phyloP scores from a whole-genome alignment of 2,329 filamentous ascomycete species.

The Phialophora macrospora region DNA sequence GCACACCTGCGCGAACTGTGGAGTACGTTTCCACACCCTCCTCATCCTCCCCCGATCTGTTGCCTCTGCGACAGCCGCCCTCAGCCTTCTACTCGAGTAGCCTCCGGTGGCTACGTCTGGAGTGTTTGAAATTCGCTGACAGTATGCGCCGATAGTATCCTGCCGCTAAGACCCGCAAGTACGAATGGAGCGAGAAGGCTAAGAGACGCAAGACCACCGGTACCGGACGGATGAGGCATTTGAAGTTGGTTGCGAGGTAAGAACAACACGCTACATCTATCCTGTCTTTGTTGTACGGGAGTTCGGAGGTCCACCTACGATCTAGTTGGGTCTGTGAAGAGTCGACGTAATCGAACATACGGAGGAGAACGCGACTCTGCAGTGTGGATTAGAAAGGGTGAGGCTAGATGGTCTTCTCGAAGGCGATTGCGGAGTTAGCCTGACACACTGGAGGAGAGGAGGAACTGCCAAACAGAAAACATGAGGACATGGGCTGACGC shows the following conservation, averaged over 20 bases:
- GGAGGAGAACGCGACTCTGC: background rate
- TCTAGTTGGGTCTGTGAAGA: background rate
- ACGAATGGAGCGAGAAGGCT: constrained; percentile 99
- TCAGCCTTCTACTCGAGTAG: background rate
- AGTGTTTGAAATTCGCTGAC: constrained; percentile 18
- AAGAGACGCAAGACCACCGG: constrained; percentile 99
- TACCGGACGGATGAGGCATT: constrained; percentile 92
- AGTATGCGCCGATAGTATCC: constrained; percentile 65
- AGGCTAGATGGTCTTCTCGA: background rate
- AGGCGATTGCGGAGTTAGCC: background rate
- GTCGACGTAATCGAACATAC: background rate
- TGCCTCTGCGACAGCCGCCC: background rate
- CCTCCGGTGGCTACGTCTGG: background rate
- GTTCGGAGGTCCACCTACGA: background rate
- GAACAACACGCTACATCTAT: constrained; percentile 4
- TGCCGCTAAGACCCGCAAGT: constrained; percentile 95
- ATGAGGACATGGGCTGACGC: background rate
- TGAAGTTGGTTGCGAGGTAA: constrained; percentile 82
- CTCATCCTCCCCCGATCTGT: background rate
- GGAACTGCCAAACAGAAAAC: background rate
- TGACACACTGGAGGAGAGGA: background rate
- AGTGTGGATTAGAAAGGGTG: background rate
- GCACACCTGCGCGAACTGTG: constrained; percentile 94
- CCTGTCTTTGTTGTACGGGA: background rate
- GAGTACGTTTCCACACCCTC: constrained; percentile 46